Evolutionary conservation across 495 filamentous ascomycete species (phyloP), one percentile per base, ranked within the genome.

Genomic region (Sporormia fimetaria): DNA sequence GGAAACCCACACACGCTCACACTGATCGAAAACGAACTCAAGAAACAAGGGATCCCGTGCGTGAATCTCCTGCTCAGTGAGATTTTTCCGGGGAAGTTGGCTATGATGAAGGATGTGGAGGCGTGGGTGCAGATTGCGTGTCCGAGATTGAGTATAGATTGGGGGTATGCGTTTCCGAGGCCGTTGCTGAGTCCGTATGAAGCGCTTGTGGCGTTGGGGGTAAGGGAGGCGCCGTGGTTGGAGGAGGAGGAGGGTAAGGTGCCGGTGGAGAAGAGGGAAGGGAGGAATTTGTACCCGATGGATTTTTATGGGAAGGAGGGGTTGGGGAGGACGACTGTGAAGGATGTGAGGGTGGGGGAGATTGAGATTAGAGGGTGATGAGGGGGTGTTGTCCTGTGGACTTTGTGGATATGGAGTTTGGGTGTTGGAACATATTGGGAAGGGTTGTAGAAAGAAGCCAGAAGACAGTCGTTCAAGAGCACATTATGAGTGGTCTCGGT

Each of bases 81-180:
- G 66, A 95, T 98, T 20, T 96, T 96, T 58, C 90, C 90, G 0
- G 87, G 83, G 0, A 98, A 98, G 58, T 62, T 98, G 38, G 87
- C 80, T 0, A 72, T 88, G 66, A 94, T 98, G 84, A 52, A n/a
- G 7, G 87, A 96, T 57, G 81, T 98, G 4, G 90, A 94, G 50
- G 88, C 83, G 44, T 98, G 90, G 90, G 87, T 96, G 23, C 90
- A 98, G 62, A 83, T 98, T 28, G 90, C 90, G 6, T 98, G 90
- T 67, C 90, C 90, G 6, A 63, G 90, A 20, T 54, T 98, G 54
- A 94, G 86, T 58, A 98, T 98, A 44, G 90, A 98, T 64, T 98
- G 90, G 90, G 90, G 90, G 0, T 98, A 96, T 66, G 90, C 92
- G 10, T 98, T 98, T 60, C 69, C 81, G 3, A 67, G 82, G 22